A percentile compares a stretch with the other conserved stretches of the same genome.
phyloP scores from a whole-genome alignment of 352 stramenopile species.

The Phytophthora capsici region DNA sequence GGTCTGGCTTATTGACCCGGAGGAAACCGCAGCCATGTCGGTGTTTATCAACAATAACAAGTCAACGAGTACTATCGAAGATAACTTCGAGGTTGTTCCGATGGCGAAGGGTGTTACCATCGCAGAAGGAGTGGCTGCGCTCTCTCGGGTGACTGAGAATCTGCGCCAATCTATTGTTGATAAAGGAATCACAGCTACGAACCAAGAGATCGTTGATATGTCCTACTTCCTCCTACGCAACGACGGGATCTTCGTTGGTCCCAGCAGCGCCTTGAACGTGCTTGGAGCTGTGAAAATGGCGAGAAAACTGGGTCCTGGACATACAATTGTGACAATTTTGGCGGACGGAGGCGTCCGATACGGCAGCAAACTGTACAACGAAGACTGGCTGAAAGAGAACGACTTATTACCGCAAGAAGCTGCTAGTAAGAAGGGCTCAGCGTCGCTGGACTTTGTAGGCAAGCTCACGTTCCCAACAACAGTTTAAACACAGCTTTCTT shows the following conservation, averaged over 20 bases:
- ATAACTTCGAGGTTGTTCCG: constrained; percentile 90
- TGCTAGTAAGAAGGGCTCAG: constrained; percentile 6
- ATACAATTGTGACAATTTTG: constrained; percentile 84
- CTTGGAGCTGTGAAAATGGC: constrained; percentile 86
- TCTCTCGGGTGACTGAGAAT: constrained; percentile 93
- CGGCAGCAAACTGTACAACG: constrained; percentile 85
- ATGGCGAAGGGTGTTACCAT: constrained; percentile 87
- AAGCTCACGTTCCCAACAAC: constrained; percentile 34
- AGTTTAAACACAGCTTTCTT: constrained; percentile 9
- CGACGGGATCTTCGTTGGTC: constrained; percentile 94
- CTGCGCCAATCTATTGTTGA: constrained; percentile 90
- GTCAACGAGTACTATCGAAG: constrained; percentile 75
- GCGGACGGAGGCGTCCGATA: constrained; percentile 85
- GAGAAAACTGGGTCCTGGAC: constrained; percentile 62
- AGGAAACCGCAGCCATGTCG: constrained; percentile 86
- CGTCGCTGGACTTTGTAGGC: constrained; percentile 48
- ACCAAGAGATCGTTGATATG: constrained; percentile 95
- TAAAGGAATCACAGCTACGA: constrained; percentile 91
- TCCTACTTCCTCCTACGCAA: constrained; percentile 89
- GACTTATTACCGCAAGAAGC: constrained; percentile 46
- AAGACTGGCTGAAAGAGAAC: constrained; percentile 68
- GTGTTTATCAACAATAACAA: constrained; percentile 79
- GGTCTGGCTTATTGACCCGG: constrained; percentile 83
- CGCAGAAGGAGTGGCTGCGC: constrained; percentile 93
- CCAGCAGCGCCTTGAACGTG: constrained; percentile 79